Conservation (phyloP, 768 basidiomycete species). For the Auricularia cornea region DNA sequence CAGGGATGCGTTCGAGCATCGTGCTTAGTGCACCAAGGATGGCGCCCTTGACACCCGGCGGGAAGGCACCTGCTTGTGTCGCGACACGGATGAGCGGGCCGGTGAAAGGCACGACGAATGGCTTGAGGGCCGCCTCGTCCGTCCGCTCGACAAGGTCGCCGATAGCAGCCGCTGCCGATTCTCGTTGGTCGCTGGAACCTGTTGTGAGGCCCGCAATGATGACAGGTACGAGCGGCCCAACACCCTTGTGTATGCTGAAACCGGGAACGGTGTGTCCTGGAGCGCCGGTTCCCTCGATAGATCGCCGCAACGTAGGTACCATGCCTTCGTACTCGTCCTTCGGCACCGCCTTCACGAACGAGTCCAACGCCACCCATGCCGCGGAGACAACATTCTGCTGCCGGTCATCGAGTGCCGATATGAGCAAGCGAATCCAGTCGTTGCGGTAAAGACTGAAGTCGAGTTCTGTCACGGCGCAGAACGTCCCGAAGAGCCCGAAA, state of each 20-base stretch:
- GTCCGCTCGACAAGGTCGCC: constrained; percentile 92
- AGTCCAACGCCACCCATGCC: constrained; percentile 76
- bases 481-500: constrained; percentile 66
- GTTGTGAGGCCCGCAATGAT: constrained; percentile 89
- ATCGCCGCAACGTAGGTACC: constrained; percentile 80
- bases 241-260: constrained; percentile 74
- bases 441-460: constrained; percentile 81
- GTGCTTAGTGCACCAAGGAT: constrained; percentile 79
- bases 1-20: constrained; percentile 79
- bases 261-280: constrained; percentile 76
- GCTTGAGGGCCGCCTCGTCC: constrained; percentile 78
- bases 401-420: constrained; percentile 74
- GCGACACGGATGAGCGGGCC: constrained; percentile 94
- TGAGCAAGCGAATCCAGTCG: constrained; percentile 90
- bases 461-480: constrained; percentile 76
- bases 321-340: constrained; percentile 91
- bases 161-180: constrained; percentile 92
- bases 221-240: constrained; percentile 76
- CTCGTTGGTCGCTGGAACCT: constrained; percentile 90
- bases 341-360: constrained; percentile 79
- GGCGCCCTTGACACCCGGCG: constrained; percentile 87
- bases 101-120: constrained; percentile 91
- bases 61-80: constrained; percentile 80
- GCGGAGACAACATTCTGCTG: constrained; percentile 48
- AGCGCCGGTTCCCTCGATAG: constrained; percentile 76